Evolutionary conservation across 495 filamentous ascomycete genomes (phyloP), one percentile per base, ranked within the genome.

Genomic region (Saxophila tyrrhenica): DNA sequence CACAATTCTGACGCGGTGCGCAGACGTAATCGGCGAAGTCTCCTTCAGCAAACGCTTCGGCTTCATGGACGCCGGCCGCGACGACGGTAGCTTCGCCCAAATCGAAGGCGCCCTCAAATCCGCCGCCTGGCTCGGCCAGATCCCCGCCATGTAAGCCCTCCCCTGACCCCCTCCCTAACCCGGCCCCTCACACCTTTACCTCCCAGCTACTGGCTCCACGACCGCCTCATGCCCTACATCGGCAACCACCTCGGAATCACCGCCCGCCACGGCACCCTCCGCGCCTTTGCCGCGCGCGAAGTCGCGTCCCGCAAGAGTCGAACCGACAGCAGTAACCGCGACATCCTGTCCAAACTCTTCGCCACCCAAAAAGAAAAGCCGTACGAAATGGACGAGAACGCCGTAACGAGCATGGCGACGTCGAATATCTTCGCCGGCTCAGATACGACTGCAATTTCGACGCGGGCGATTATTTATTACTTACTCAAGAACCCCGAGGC

Each of bases 11-110:
- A 35, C 29, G 5, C 13, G 29, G 9, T 24, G 9, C 1, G 20
- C 29, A 69, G 62, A 66, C 53, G 62, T 67, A 5, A 66, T 67
- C 44, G 65, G 65, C 17, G 64, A 64, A 48, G 53, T 67, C 17
- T 64, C 65, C 15, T 67, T 67, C 56, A 62, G 62, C 19, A 60
- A 62, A 32, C 52, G 56, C 45, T 67, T 67, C 50, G 64, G 64
- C 48, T 66, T 68, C 56, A 56, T 68, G 54, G 64, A 66, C 15
- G 54, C 41, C n/a, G 65, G 49, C 8, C 16, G 41, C 38, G 65
- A 67, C 52, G 65, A 67, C 32, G 65, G 67, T 22, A 57, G 62
- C 10, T 66, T 67, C 42, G 53, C n/a, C 13, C 44, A 56, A 19
- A 66, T 67, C 48, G 56, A 66, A 8, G 22, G 21, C 25, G 58